phyloP scores from a whole-genome alignment of 768 basidiomycete genomes.

The Mycena galopus region DNA sequence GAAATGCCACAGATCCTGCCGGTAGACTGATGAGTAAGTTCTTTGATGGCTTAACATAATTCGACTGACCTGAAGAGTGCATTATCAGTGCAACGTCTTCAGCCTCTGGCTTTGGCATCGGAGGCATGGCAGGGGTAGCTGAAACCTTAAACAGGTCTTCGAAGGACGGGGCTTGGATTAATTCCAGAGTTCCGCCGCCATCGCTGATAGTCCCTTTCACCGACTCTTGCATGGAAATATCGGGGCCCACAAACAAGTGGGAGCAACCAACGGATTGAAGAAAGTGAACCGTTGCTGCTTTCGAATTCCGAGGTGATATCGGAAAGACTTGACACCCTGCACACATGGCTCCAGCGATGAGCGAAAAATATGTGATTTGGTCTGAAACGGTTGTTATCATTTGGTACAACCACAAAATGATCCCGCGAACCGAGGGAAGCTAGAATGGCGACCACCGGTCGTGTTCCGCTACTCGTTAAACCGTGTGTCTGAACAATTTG shows the following conservation, averaged over 20 bases:
- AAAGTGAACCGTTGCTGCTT: background rate
- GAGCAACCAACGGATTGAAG: background rate
- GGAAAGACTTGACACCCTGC: slow-evolving; percentile 5
- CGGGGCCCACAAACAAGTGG: background rate
- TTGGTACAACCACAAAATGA: too few species aligned
- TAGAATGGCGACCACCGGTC: slow-evolving; percentile 9
- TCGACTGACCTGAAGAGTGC: slow-evolving; percentile 7
- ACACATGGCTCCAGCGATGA: background rate
- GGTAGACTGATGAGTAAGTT: background rate
- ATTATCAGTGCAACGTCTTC: background rate
- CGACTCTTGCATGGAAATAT: background rate
- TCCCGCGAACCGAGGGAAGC: background rate
- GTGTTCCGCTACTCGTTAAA: background rate
- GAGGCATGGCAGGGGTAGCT: background rate
- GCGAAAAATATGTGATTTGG: slow-evolving; percentile 8
- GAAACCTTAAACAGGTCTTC: background rate
- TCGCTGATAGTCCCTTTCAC: too few species aligned
- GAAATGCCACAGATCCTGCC: background rate
- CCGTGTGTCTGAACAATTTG: too few species aligned
- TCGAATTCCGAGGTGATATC: slow-evolving; percentile 7
- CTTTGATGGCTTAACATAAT: background rate
- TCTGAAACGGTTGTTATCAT: too few species aligned
- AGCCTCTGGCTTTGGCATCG: background rate
- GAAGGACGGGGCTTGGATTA: background rate
- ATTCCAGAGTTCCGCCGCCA: background rate